Conservation (phyloP, 1,284 basidiomycete species). For the Rhodotorula sp. region DNA sequence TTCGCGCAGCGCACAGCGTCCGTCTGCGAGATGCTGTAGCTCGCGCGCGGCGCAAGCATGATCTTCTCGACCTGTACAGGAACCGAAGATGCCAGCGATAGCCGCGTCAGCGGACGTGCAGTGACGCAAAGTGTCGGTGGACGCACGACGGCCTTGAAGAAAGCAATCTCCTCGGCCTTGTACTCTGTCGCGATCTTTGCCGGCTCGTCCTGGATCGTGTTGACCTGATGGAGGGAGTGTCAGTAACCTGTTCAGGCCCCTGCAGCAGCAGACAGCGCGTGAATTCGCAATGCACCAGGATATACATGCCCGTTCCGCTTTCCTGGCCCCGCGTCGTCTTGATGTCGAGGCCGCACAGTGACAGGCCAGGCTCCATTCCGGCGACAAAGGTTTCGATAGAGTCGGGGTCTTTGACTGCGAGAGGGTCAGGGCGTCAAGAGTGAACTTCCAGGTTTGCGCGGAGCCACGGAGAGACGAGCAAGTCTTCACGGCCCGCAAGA, state of each 20-base stretch:
- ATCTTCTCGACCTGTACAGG: conserved; percentile 74
- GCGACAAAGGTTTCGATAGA: conserved; percentile 63
- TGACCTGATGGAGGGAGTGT: conserved; percentile 59
- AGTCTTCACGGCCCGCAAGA: rapidly evolving
- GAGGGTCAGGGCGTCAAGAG: not conserved
- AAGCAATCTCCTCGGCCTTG: conserved; percentile 69
- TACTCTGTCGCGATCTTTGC: conserved; percentile 82
- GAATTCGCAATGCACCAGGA: conserved; percentile 13
- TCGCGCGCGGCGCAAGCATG: conserved; percentile 70
- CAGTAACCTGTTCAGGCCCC: not conserved
- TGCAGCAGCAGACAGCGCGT: not conserved
- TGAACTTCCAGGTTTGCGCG: not conserved
- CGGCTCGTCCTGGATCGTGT: conserved; percentile 66
- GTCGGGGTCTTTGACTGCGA: conserved; percentile 9
- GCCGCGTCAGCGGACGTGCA: not conserved
- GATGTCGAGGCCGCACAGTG: conserved; percentile 70
- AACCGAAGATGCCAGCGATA: not conserved
- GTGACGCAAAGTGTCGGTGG: no score
- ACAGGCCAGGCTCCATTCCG: conserved; percentile 63
- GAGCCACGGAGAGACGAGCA: not conserved
- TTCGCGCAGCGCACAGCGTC: conserved; percentile 65
- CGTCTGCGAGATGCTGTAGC: conserved; percentile 72
- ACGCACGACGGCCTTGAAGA: conserved; percentile 75
- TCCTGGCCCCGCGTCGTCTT: conserved; percentile 64
- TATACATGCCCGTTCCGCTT: conserved; percentile 9